Evolutionary conservation across 2,329 filamentous ascomycete genomes (phyloP).

Genomic region (Fusarium irregulare): DNA sequence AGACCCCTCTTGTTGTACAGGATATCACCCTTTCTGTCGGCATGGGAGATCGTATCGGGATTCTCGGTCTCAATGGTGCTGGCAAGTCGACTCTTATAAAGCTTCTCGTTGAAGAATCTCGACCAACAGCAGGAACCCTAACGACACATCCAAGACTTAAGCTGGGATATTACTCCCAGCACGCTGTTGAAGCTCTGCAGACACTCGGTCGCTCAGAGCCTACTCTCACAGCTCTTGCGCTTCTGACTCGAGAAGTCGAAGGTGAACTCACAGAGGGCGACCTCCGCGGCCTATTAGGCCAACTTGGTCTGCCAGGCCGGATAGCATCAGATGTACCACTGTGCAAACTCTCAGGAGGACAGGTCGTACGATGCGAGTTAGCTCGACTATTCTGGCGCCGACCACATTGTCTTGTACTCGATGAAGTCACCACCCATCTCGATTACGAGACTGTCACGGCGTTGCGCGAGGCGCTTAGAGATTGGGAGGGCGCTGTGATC

Average conservation of each 20-base stretch:
- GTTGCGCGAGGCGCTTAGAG: conserved; percentile 71
- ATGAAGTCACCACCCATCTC: conserved; percentile 87
- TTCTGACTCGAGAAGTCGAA: conserved; percentile 68
- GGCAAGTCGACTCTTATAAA: conserved; percentile 85
- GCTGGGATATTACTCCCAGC: conserved; percentile 83
- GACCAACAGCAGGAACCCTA: conserved; percentile 70
- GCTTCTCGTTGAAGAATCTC: conserved; percentile 71
- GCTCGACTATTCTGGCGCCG: conserved; percentile 74
- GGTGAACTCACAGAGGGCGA: conserved; percentile 72
- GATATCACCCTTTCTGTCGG: conserved; percentile 76
- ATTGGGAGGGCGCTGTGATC: conserved; percentile 79
- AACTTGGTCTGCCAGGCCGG: conserved; percentile 76
- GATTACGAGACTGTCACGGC: conserved; percentile 84
- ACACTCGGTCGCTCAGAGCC: conserved; percentile 60
- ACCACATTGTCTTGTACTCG: conserved; percentile 79
- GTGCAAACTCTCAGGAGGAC: conserved; percentile 80
- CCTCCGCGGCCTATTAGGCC: conserved; percentile 72
- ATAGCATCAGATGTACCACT: conserved; percentile 80
- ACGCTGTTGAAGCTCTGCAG: conserved; percentile 78
- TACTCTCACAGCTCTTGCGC: conserved; percentile 71
- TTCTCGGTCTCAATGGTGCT: conserved; percentile 82
- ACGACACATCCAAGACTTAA: conserved; percentile 75
- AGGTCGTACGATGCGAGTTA: conserved; percentile 74
- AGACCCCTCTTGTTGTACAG: conserved; percentile 60
- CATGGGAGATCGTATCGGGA: conserved; percentile 77